Conservation (phyloP, 176 grass and related monocot species). For the Pontederia crassipes region DNA sequence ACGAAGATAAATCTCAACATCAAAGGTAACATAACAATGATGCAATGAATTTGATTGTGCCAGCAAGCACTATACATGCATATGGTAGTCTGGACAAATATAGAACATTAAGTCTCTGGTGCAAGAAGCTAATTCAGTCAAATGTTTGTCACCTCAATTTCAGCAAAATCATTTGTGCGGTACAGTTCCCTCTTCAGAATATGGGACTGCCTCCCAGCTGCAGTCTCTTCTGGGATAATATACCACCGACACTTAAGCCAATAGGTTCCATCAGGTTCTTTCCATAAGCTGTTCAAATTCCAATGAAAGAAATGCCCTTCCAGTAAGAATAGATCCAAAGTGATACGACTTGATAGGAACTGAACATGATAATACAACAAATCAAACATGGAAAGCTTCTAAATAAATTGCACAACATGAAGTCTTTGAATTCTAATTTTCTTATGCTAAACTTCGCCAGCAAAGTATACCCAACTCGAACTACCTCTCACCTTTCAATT, state of each 20-base stretch:
- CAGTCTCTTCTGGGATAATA: constrained; percentile 85
- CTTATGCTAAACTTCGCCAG: background rate
- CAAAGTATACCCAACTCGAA: background rate
- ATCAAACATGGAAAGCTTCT: background rate
- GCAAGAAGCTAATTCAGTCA: background rate
- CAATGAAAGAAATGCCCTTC: background rate
- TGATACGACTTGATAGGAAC: background rate
- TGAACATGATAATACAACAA: background rate
- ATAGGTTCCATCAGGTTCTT: constrained; percentile 54
- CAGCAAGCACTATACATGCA: too few species aligned
- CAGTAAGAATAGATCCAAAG: background rate
- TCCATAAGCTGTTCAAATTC: constrained; percentile 49
- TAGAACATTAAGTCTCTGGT: background rate
- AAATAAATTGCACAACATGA: background rate
- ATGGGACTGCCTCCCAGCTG: constrained; percentile 83
- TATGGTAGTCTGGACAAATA: background rate
- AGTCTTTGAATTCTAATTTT: background rate
- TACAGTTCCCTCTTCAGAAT: constrained; percentile 87
- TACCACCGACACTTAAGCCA: constrained; percentile 82
- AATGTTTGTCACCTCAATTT: constrained; percentile 46
- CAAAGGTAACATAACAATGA: too few species aligned
- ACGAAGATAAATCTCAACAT: too few species aligned
- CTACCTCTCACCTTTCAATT: constrained; percentile 46
- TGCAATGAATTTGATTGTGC: too few species aligned
- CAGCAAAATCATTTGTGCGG: constrained; percentile 51